Evolutionary conservation across 1,284 basidiomycete genomes (phyloP).

Genomic region (Pascua guehoae): DNA sequence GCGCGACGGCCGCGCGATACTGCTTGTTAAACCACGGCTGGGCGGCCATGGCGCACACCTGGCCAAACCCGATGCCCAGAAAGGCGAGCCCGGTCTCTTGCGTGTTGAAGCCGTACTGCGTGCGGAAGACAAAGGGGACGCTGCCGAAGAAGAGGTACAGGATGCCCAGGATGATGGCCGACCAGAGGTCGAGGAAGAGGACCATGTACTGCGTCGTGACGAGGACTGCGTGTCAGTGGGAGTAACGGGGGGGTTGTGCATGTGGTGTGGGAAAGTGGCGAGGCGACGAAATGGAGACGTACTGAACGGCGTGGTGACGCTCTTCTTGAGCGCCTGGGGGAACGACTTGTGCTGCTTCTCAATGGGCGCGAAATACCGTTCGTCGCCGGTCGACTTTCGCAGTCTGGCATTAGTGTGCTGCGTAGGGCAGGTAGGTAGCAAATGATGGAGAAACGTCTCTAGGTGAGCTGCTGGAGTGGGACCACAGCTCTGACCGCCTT

Average conservation of each 20-base stretch:
- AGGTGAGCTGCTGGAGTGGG: too few relatives aligned
- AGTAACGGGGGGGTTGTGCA: not conserved
- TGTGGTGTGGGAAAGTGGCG: not conserved
- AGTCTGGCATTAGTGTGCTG: conserved; percentile 33
- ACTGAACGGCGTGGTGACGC: conserved; percentile 71
- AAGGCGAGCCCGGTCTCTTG: conserved; percentile 65
- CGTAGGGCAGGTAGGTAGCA: too few relatives aligned
- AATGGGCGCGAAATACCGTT: conserved; percentile 58
- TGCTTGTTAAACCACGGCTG: conserved; percentile 65
- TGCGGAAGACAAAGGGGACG: conserved; percentile 67
- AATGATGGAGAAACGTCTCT: too few relatives aligned
- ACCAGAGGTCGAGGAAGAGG: conserved; percentile 62
- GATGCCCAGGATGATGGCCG: conserved; percentile 65
- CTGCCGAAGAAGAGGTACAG: conserved; percentile 65
- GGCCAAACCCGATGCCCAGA: conserved; percentile 67
- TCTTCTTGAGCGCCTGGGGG: conserved; percentile 53
- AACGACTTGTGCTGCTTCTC: conserved; percentile 55
- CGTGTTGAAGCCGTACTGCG: conserved; percentile 59
- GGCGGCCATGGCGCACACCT: conserved; percentile 56
- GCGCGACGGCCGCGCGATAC: conserved; percentile 37
- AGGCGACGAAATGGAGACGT: conserved; percentile 35
- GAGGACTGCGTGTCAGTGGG: conserved; percentile 55
- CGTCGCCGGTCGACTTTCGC: conserved; percentile 55
- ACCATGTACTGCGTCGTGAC: conserved; percentile 70
- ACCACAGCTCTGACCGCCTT: too few relatives aligned